Evolutionary conservation across 2,329 filamentous ascomycete genomes (phyloP).

Genomic region (Verticillium nubilum): DNA sequence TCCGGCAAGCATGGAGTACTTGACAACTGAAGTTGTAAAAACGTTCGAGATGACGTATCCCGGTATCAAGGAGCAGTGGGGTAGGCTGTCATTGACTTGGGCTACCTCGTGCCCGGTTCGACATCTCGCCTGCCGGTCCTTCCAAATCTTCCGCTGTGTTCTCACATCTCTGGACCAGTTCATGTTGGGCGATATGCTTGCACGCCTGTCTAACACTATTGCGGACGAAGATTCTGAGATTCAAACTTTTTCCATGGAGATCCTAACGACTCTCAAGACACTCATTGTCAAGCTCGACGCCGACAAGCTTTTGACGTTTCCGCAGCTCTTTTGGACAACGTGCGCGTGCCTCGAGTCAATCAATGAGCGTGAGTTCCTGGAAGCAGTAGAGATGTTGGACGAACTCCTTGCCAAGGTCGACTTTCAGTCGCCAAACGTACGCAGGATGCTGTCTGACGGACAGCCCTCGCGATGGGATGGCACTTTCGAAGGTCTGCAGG

Average conservation of each 20-base stretch:
- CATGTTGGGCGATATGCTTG: slow-evolving; percentile 97
- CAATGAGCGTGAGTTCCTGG: slow-evolving; percentile 90
- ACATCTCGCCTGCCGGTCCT: slow-evolving; percentile 92
- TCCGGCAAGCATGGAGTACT: slow-evolving; percentile 77
- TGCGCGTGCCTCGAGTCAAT: slow-evolving; percentile 96
- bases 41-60: slow-evolving; percentile 84
- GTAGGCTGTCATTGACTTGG: slow-evolving; percentile 84
- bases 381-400: slow-evolving; percentile 86
- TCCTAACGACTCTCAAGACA: slow-evolving; percentile 86
- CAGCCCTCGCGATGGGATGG: slow-evolving; percentile 87
- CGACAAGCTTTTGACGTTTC: slow-evolving; percentile 78
- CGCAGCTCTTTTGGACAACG: slow-evolving; percentile 96
- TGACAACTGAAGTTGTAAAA: slow-evolving; percentile 75
- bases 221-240: slow-evolving; percentile 93
- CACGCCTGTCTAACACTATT: slow-evolving; percentile 90
- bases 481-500: slow-evolving; percentile 78
- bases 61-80: slow-evolving; percentile 86
- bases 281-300: slow-evolving; percentile 81
- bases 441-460: slow-evolving; percentile 68
- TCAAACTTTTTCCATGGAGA: slow-evolving; percentile 96
- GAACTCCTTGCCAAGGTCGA: slow-evolving; percentile 81
- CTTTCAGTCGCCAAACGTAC: slow-evolving; percentile 62
- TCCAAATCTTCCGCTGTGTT: slow-evolving; percentile 94
- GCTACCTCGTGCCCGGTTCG: slow-evolving; percentile 94
- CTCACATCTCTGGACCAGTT: slow-evolving; percentile 82